These are phyloP conservation scores for Neurospora discreta DNA, from an alignment of 495 filamentous ascomycete species.

Conservation along the genomic window DNA sequence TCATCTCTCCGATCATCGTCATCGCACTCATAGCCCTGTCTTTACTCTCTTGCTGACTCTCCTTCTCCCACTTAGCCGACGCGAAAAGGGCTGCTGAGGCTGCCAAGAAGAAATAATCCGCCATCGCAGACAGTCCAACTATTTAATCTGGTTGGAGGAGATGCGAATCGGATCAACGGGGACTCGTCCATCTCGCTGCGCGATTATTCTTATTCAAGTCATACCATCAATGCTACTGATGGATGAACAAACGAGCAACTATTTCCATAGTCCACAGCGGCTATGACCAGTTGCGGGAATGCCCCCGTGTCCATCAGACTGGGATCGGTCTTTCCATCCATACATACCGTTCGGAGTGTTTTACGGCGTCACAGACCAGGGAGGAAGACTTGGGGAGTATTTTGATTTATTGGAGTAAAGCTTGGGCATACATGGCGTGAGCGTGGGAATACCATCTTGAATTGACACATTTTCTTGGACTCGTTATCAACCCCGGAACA, in stretches of 20 bases:
- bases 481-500: background rate
- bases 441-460: background rate
- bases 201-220: background rate
- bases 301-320: background rate
- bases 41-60: background rate
- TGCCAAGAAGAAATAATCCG: slow-evolving; percentile 21
- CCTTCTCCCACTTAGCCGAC: slow-evolving; percentile 28
- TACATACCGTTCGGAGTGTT: background rate
- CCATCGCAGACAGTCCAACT: slow-evolving; percentile 10
- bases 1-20: background rate
- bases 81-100: slow-evolving; percentile 36
- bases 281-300: background rate
- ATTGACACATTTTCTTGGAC: background rate
- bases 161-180: background rate
- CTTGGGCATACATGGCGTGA: background rate
- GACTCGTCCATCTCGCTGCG: background rate
- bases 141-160: background rate
- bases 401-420: background rate
- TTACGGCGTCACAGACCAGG: background rate
- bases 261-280: background rate
- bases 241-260: background rate
- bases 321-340: background rate
- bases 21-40: background rate
- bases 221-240: background rate
- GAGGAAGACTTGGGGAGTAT: background rate